A percentile compares a stretch with the other conserved stretches of the same genome.
Conservation (phyloP, 2,329 filamentous ascomycete species). For the Penicillium sp. region DNA sequence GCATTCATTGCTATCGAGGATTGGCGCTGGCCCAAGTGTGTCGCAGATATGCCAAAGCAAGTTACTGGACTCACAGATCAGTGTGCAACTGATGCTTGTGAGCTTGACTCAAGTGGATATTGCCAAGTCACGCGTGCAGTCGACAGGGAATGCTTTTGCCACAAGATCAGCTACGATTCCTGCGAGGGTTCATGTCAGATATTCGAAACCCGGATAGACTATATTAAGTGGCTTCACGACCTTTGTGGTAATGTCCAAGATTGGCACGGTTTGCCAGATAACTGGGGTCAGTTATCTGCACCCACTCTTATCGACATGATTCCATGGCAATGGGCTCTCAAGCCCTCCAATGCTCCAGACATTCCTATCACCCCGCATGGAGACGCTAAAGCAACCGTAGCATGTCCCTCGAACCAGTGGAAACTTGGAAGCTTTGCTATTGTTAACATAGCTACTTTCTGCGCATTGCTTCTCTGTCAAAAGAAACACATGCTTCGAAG, state of each 20-base stretch:
- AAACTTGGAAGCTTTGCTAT: too few species aligned
- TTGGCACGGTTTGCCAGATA: neutral
- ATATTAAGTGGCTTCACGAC: neutral
- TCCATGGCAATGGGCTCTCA: too few species aligned
- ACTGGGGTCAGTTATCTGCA: neutral
- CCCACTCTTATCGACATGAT: neutral
- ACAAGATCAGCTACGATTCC: neutral
- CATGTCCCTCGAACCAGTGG: too few species aligned
- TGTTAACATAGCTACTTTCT: too few species aligned
- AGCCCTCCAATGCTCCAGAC: too few species aligned
- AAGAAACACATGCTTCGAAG: too few species aligned
- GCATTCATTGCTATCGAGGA: neutral
- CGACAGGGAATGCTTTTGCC: neutral
- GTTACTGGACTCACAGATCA: neutral
- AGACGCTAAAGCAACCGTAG: too few species aligned
- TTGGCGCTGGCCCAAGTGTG: neutral
- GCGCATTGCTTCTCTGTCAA: too few species aligned
- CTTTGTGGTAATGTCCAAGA: neutral
- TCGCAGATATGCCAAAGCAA: neutral
- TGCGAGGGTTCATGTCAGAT: neutral
- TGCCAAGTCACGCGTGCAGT: too few species aligned
- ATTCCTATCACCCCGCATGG: too few species aligned
- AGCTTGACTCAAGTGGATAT: too few species aligned
- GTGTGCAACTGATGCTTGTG: conserved; percentile 1
- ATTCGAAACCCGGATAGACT: neutral